Conservation (phyloP, 495 filamentous ascomycete species). For the Cenococcum geophilum region DNA sequence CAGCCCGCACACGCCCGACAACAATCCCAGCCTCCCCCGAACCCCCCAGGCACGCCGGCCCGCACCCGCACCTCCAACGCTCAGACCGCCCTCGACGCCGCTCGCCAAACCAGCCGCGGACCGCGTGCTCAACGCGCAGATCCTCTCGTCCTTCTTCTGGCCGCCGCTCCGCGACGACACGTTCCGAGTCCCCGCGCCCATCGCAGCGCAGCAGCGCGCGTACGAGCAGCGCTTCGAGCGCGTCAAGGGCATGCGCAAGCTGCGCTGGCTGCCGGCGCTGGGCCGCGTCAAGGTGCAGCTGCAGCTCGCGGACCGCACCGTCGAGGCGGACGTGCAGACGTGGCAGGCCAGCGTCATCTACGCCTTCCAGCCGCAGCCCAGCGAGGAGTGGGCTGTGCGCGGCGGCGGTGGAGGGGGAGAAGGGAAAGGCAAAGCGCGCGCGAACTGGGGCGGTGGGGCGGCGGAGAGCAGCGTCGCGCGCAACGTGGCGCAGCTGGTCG, state of each 20-base stretch:
- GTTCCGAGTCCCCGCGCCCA: slow-evolving; percentile 62
- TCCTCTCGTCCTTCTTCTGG: slow-evolving; percentile 93
- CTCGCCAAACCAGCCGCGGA: slow-evolving; percentile 8
- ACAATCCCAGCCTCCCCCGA: not conserved
- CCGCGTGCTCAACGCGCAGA: slow-evolving; percentile 50
- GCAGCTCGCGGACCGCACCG: slow-evolving; percentile 71
- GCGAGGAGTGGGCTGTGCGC: slow-evolving; percentile 8
- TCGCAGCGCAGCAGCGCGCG: slow-evolving; percentile 55
- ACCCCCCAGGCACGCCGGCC: slow-evolving; percentile 14
- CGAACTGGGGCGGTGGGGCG: too few relatives aligned
- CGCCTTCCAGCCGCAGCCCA: slow-evolving; percentile 55
- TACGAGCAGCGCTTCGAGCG: slow-evolving; percentile 74
- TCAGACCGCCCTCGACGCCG: slow-evolving; percentile 1
- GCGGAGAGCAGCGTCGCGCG: slow-evolving; percentile 38
- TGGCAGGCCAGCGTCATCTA: slow-evolving; percentile 89
- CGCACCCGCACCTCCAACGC: not conserved
- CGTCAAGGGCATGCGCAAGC: slow-evolving; percentile 73
- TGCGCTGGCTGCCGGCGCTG: slow-evolving; percentile 79
- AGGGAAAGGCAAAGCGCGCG: too few relatives aligned
- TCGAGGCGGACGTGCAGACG: slow-evolving; percentile 60
- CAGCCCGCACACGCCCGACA: slow-evolving; percentile 14
- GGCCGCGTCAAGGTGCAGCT: slow-evolving; percentile 77
- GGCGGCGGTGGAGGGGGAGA: not conserved
- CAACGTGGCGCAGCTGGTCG: slow-evolving; percentile 57
- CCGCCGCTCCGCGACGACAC: slow-evolving; percentile 70